Conservation (phyloP, 768 basidiomycete genomes). For the Daedaleopsis sinensis region DNA sequence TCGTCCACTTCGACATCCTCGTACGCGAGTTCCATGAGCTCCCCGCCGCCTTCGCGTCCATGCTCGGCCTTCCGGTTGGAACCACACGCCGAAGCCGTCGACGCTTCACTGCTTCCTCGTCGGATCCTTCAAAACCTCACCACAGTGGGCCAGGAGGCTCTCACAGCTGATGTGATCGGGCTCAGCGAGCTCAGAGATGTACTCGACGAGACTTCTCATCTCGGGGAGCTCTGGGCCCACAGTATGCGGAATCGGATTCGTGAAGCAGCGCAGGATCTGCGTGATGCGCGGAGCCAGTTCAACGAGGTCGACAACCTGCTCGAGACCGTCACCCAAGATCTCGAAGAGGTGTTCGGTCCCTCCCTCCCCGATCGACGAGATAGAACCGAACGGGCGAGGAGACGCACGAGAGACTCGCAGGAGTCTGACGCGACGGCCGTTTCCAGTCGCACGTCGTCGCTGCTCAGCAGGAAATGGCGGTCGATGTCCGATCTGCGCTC, state of each 20-base stretch:
- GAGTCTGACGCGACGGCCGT: constrained; percentile 66
- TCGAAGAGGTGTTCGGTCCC: constrained; percentile 46
- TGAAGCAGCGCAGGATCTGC: constrained; percentile 53
- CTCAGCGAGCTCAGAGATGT: constrained; percentile 47
- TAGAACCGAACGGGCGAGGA: constrained; percentile 31
- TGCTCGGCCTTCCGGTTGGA: constrained; percentile 5
- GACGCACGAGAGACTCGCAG: constrained; percentile 61
- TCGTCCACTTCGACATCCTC: constrained; percentile 34
- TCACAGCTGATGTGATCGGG: constrained; percentile 32
- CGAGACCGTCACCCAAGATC: constrained; percentile 45
- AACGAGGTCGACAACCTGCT: constrained; percentile 48
- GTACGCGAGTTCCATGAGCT: constrained; percentile 8
- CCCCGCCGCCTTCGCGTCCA: neutral
- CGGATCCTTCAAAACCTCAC: constrained; percentile 59
- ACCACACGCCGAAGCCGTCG: constrained; percentile 41
- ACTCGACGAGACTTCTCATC: constrained; percentile 50
- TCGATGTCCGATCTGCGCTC: constrained; percentile 24
- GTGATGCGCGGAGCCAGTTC: constrained; percentile 47
- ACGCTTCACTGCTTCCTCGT: constrained; percentile 39
- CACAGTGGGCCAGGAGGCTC: constrained; percentile 43
- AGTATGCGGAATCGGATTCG: constrained; percentile 57
- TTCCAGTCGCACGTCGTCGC: constrained; percentile 21
- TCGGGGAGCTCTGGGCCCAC: constrained; percentile 48
- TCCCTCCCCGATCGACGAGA: constrained; percentile 21
- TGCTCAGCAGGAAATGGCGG: constrained; percentile 21